phyloP scores from a whole-genome alignment of 1,139 yeast genomes.

The Saccharomyces pastorianus region DNA sequence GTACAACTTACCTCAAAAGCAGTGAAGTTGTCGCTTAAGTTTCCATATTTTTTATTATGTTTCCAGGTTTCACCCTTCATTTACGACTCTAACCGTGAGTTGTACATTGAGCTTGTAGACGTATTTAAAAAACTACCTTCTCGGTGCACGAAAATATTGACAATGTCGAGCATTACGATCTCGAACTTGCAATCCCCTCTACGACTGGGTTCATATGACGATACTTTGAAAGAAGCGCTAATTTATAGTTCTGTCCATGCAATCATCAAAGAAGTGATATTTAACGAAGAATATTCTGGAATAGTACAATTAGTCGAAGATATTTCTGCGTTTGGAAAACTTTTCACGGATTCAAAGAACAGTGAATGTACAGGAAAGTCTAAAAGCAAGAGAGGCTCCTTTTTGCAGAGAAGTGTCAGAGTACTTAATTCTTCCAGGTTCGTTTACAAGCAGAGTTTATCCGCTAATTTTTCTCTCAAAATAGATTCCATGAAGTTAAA shows the following conservation, averaged over 20 bases:
- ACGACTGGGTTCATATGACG: constrained; percentile 9
- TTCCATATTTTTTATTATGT: background rate
- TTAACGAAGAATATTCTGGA: constrained; percentile 9
- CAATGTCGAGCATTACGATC: constrained; percentile 4
- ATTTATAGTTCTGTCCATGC: constrained; percentile 1
- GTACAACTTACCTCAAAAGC: background rate
- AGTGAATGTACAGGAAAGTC: constrained; percentile 1
- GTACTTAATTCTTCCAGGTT: constrained; percentile 23
- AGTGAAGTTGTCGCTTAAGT: background rate
- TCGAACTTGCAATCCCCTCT: constrained; percentile 5
- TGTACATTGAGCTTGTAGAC: background rate
- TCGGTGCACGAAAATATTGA: constrained; percentile 1
- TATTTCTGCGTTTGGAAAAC: constrained; percentile 1
- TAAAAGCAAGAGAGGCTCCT: constrained; percentile 1
- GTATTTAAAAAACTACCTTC: background rate
- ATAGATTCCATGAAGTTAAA: constrained; percentile 22
- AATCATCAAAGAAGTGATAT: constrained; percentile 12
- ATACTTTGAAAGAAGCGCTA: constrained; percentile 6
- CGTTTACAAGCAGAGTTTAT: constrained; percentile 23
- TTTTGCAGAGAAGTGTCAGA: constrained; percentile 21
- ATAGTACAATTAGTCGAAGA: constrained; percentile 9
- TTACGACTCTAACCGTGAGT: background rate
- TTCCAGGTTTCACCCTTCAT: background rate
- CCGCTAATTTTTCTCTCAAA: constrained; percentile 17
- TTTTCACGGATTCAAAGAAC: background rate